Base-by-base conservation (phyloP, 495 filamentous ascomycete genomes). In the Xylaria nigripes region DNA sequence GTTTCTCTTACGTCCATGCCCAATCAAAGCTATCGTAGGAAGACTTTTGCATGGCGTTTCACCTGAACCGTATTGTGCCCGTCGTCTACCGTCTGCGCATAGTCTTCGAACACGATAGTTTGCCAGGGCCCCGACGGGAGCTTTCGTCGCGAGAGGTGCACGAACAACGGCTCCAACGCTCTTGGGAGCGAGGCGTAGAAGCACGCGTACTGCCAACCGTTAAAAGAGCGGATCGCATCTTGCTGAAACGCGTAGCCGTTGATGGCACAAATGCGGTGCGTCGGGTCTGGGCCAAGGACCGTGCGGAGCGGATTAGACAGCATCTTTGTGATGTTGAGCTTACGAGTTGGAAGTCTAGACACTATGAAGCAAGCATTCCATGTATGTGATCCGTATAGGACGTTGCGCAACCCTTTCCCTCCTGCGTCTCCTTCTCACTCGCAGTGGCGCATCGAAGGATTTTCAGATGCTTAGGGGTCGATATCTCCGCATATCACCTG, bases 21-120 rank as follows among this genome's bases (percentile, higher is more conserved):
- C 36, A 13, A 15, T 29, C 32, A 7, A 34, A 8, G 36, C 36
- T 53, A 18, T 40, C 8, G 0, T 43, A 6, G 32, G 6, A 29
- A 32, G n/a, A 1, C 12, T 42, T 18, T 18, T n/a, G 3, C 36
- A 40, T 27, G 22, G 12, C 6, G 21, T 43, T 51, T 60, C 61
- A 67, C 62, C 64, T 74, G 73, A 41, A 78, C 66, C 9, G 72
- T 76, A 43, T 78, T 78, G 50, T 78, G 75, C 0, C 68, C 72
- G 45, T 78, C 75, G 30, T 78, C 69, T 1, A 67, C 66, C 4
- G 72, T 76, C 57, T 78, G 75, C 15, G 68, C 57, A 51, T 78
- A 78, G 61, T 76, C 75, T 1, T 61, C 60, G n/a, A 78, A 70
- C 19, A 66, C 60, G 16, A 73, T 29, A 6, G 70, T 67, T 53